A percentile compares a stretch with the other conserved stretches of the same genome.
Conservation (phyloP, 2,329 filamentous ascomycete species). For the Cyphellophora europaea region DNA sequence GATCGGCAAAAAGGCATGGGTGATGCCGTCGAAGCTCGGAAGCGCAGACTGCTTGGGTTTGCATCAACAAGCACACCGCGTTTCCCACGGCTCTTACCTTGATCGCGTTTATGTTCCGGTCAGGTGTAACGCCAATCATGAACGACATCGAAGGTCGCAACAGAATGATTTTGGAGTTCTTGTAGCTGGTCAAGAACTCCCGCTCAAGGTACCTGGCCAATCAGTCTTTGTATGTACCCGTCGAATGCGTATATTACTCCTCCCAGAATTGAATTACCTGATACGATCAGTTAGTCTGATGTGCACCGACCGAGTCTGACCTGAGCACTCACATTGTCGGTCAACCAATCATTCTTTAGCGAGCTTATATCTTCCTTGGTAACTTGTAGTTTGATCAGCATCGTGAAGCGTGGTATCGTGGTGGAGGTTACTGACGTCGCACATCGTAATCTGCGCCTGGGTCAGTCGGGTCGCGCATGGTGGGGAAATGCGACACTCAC, state of each 20-base stretch:
- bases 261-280: constrained; percentile 97
- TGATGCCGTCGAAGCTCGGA: constrained; percentile 69
- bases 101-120: constrained; percentile 40
- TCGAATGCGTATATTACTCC: constrained; percentile 66
- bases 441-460: constrained; percentile 51
- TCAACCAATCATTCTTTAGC: constrained; percentile 88
- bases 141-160: constrained; percentile 89
- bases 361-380: constrained; percentile 83
- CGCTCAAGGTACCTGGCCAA: constrained; percentile 63
- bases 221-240: constrained; percentile 27
- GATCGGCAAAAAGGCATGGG: constrained; percentile 91
- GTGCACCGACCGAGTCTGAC: constrained; percentile 25
- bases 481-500: constrained; percentile 37
- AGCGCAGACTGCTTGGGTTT: too few relatives aligned
- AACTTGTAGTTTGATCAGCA: constrained; percentile 44
- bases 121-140: constrained; percentile 67
- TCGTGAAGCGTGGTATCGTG: neutral
- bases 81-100: constrained; percentile 34
- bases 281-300: neutral
- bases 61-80: too few relatives aligned
- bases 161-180: constrained; percentile 77
- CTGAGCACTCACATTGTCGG: constrained; percentile 88
- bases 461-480: too few relatives aligned
- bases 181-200: constrained; percentile 71
- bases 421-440: constrained; percentile 39